Base-by-base conservation (phyloP, 2,329 filamentous ascomycete genomes). In the Colletotrichum phormii region DNA sequence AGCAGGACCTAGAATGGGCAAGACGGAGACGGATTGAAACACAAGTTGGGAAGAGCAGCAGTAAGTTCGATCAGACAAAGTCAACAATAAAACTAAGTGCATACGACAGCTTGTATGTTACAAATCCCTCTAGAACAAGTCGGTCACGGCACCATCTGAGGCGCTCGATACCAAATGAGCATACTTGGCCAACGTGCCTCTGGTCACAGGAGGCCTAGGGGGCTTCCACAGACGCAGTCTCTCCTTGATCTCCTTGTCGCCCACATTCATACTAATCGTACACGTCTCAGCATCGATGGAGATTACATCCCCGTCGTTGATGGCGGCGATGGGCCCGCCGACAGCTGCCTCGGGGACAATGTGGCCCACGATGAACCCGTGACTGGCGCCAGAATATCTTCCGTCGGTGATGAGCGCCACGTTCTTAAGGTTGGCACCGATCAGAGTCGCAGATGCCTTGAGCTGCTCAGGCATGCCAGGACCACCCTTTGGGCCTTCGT, bases 401-500 rank as follows among this genome's bases (percentile, higher is more conserved):
- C 96, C 96, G 80, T 98, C 96, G 0, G 96, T 98, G 62, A 98
- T 94, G 15, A 98, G 89, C 0, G 96, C 95, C 8, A 98, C 90
- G 78, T 98, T 97, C 64, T 87, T 94, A 64, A 98, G 86, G 15
- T 93, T 93, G 0, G 96, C 96, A 60, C 96, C 96, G 93, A 98
- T 98, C 76, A 98, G 94, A 22, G 95, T 94, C 0, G 95, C 95
- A 71, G 90, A 93, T 12, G 96, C 94, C 80, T 93, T 95, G 55
- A 98, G 89, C 83, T 98, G 95, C 83, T 98, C 96, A 1, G 95
- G 96, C 96, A 98, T 98, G 54, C 96, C 96, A 0, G 96, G 96
- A 0, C 96, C 96, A 74, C 96, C 96, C 80, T 94, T 95, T 12
- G 96, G 96, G 0, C 96, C 96, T 81, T 98, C 96, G 81, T 98